phyloP scores from a whole-genome alignment of 306 rosid species.

The Crotalaria pallida region DNA sequence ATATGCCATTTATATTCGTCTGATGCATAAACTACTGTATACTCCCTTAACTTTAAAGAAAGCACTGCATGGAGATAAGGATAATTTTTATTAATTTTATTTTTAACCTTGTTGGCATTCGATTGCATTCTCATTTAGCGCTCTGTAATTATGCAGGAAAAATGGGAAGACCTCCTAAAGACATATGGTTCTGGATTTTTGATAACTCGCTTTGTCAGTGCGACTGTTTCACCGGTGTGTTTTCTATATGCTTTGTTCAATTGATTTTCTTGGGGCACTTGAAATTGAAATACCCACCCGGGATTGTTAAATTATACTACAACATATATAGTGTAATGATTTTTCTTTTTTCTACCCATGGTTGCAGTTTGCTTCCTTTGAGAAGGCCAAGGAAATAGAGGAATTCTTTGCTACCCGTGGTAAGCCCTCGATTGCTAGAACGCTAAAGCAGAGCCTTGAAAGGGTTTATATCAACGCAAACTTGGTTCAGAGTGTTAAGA shows the following conservation, averaged over 20 bases:
- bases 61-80: background rate
- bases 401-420: constrained; percentile 60
- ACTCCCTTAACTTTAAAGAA: background rate
- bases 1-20: background rate
- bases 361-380: constrained; percentile 77
- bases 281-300: background rate
- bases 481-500: constrained; percentile 62
- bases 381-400: constrained; percentile 75
- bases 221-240: constrained; percentile 76
- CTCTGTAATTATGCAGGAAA: constrained; percentile 40
- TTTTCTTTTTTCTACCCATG: background rate
- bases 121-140: background rate
- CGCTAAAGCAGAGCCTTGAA: constrained; percentile 89
- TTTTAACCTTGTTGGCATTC: background rate
- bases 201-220: constrained; percentile 63
- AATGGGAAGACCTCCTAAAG: constrained; percentile 56
- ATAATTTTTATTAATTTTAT: background rate
- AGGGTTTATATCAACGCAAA: constrained; percentile 60
- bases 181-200: constrained; percentile 78
- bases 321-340: background rate
- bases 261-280: background rate
- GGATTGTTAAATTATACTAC: background rate
- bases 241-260: constrained; percentile 6
- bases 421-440: constrained; percentile 57
- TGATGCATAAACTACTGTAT: background rate